A percentile compares a stretch with the other conserved stretches of the same genome.
These are phyloP conservation scores for Athelia sp. DNA, from an alignment of 1,284 basidiomycete species.

Conservation along the genomic window DNA sequence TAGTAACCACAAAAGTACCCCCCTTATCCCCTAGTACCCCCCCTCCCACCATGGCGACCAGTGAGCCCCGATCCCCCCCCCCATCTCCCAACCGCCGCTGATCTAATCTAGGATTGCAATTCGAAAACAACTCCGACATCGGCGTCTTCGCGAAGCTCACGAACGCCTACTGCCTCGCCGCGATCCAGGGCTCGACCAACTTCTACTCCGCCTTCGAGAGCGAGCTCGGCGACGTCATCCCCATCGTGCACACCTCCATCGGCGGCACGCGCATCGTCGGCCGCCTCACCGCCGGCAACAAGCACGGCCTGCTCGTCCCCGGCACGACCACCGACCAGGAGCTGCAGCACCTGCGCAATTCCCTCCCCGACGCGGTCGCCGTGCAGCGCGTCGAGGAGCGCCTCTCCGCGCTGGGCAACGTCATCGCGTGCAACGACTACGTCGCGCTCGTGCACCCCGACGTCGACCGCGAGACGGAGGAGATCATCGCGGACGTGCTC, in stretches of 20 bases:
- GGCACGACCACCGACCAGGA: conserved; percentile 97
- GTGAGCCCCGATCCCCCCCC: conserved; percentile 30
- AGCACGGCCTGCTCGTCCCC: conserved; percentile 95
- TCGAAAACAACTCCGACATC: conserved; percentile 96
- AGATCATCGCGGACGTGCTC: conserved; percentile 98
- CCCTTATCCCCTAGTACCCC: too few species aligned
- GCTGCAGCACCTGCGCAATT: conserved; percentile 95
- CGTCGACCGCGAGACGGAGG: conserved; percentile 97
- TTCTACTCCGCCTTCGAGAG: conserved; percentile 98
- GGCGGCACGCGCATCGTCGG: conserved; percentile 95
- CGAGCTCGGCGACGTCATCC: conserved; percentile 90
- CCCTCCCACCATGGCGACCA: conserved; percentile 54
- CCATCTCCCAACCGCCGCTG: too few species aligned
- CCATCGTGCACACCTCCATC: conserved; percentile 96
- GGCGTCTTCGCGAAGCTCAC: conserved; percentile 94
- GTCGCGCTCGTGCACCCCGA: conserved; percentile 97
- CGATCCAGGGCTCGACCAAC: conserved; percentile 94
- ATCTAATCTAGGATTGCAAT: conserved; percentile 67
- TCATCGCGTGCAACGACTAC: conserved; percentile 98
- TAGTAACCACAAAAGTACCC: too few species aligned
- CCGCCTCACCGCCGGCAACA: conserved; percentile 89
- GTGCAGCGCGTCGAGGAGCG: conserved; percentile 98
- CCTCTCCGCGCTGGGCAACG: conserved; percentile 94
- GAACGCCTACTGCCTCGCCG: conserved; percentile 92
- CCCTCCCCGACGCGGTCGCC: conserved; percentile 87